These are phyloP conservation scores for Parietaria judaica DNA, from an alignment of 306 rosid species.

Conservation along the genomic window DNA sequence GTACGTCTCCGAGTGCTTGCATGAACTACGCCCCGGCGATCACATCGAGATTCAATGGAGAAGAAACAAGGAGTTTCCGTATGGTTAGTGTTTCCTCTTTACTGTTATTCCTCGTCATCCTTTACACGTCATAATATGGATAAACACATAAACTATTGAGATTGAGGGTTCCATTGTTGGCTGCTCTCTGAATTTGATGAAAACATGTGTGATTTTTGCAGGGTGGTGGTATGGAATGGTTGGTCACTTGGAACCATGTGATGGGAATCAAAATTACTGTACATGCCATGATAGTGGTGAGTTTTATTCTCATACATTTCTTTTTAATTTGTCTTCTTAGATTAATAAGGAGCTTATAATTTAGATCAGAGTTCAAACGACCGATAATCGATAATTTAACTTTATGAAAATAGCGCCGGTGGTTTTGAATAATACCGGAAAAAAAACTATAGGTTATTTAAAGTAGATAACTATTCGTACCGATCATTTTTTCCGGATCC, in stretches of 20 bases:
- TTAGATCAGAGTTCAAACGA: too few relatives aligned
- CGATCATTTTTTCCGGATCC: constrained; percentile 7
- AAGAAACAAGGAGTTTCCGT: constrained; percentile 88
- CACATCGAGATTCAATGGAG: constrained; percentile 96
- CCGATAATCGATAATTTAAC: neutral
- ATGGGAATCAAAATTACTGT: constrained; percentile 67
- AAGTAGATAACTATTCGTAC: neutral
- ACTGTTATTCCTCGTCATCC: neutral
- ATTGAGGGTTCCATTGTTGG: constrained; percentile 17
- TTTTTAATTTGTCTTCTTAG: neutral
- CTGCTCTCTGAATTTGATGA: constrained; percentile 15
- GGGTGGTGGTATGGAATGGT: constrained; percentile 99
- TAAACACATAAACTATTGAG: constrained; percentile 6
- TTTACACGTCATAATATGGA: neutral
- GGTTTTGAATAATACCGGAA: neutral
- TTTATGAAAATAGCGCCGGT: neutral
- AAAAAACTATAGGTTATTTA: too few relatives aligned
- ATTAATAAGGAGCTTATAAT: too few relatives aligned
- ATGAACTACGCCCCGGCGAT: constrained; percentile 70
- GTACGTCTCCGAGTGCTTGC: constrained; percentile 64
- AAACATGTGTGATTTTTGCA: constrained; percentile 36
- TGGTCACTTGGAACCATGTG: constrained; percentile 87
- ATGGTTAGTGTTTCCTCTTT: constrained; percentile 47
- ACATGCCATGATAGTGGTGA: constrained; percentile 66
- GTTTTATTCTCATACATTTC: constrained; percentile 14